Evolutionary conservation across 2,329 filamentous ascomycete genomes (phyloP), one percentile per base, ranked within the genome.

Genomic region (Claviceps spartinae): DNA sequence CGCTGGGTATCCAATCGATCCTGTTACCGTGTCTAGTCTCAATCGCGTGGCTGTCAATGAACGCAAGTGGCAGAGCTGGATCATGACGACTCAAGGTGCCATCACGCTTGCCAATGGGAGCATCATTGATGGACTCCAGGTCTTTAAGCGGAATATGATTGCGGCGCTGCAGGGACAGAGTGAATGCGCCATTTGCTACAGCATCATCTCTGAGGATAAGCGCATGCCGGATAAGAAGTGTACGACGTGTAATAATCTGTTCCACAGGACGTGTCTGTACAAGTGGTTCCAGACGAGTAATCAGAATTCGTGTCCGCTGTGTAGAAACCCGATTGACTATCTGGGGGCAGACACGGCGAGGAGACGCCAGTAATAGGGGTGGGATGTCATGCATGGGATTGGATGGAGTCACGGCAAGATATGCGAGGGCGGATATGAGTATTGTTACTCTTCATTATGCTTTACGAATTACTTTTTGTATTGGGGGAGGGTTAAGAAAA

Each of bases 251-350:
- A 91, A 89, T 74, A 91, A 98, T 68, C 72, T 86, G 50, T 98
- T 97, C 73, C 93, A 98, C 68, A 79, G 84, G 1, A 79, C 80
- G 2, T 98, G 93, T 70, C 69, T 98, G 69, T 95, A 88, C 72
- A 90, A 91, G 69, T 98, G 93, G 93, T 97, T 98, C 74, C 86
- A 88, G 75, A 91, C 78, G 60, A 95, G 89, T 65, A 94, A 88
- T 67, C 84, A 88, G 62, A 93, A 86, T 62, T 91, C 85, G 48
- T 98, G 93, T 68, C 93, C 93, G 47, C 72, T 98, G 57, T 98
- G 93, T 69, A 78, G 93, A 60, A 95, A 94, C 65, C 83, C 86
- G 22, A 96, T 96, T 65, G 78, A 81, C 51, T 82, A 81, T 48
- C 53, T 71, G 18, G 70, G 70, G 0, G 62, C 69, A 6, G 70